Evolutionary conservation across 177 flowering plant genomes (phyloP), one percentile per base, ranked within the genome.

Genomic region (Vitis hybrid): DNA sequence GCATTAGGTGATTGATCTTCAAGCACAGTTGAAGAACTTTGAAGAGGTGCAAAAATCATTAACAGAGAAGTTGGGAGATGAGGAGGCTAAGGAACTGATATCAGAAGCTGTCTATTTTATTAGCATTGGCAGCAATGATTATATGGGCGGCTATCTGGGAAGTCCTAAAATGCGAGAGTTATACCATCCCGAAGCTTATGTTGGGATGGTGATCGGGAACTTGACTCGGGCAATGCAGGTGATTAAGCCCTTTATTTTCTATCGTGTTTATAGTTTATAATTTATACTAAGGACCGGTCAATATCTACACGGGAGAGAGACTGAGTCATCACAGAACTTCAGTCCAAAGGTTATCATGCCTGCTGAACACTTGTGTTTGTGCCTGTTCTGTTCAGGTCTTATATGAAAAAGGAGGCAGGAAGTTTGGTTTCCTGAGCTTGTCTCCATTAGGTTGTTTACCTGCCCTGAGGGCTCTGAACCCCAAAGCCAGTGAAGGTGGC

Each of bases 121-220:
- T 30, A 85, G 87, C 49, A 79, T 87, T 0, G 90, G 88, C 69
- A 82, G 88, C 66, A 87, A 85, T 49, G 90, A 85, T 65, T 87
- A 85, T 27, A 70, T 85, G 79, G 85, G 76, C 49, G 85, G 88
- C 48, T 88, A 84, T 66, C 24, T 86, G 6, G 85, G 82, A 5
- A 83, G 70, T 62, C 83, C 84, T 5, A 65, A 70, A 62, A 81
- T 72, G 83, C 83, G 74, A 27, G 72, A 79, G 63, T 16, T 21
- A 2, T 72, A 79, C 59, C 66, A 24, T 16, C 84, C 84, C 4
- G 76, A 84, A 62, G 66, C 63, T 8, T 84, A 70, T 55, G 81
- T 86, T 11, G 76, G 74, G 14, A 79, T 83, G 83, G 91, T 88
- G 11, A 77, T 84, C 12, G 85, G 85, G 18, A 87, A 87, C 74